Evolutionary conservation across 2,329 filamentous ascomycete species (phyloP).

Genomic region (Akanthomyces muscarius): DNA sequence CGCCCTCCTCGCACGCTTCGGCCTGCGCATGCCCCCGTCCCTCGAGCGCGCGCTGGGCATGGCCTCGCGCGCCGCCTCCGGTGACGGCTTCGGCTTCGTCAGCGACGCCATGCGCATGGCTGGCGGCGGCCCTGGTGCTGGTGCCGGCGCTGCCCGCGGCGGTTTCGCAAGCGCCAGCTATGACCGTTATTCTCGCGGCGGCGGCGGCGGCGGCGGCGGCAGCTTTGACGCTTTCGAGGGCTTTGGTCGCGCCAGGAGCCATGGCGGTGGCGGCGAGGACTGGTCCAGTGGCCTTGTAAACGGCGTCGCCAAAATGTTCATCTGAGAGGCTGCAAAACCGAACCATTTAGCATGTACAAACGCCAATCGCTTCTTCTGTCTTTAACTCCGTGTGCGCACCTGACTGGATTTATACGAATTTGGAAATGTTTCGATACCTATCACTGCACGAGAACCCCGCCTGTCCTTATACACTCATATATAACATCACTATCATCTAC

Average conservation of each 20-base stretch:
- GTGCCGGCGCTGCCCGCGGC: slow-evolving; percentile 18
- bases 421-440: not conserved
- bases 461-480: not conserved
- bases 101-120: slow-evolving; percentile 55
- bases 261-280: slow-evolving; percentile 29
- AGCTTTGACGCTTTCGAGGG: slow-evolving; percentile 32
- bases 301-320: slow-evolving; percentile 41
- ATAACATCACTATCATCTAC: not conserved
- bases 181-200: not conserved
- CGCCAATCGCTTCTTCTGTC: not conserved
- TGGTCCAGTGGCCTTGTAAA: slow-evolving; percentile 30
- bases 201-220: no score
- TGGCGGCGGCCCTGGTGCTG: slow-evolving; percentile 29
- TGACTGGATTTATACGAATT: not conserved
- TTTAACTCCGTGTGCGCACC: not conserved
- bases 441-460: not conserved
- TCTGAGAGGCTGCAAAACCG: slow-evolving; percentile 25
- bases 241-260: not conserved
- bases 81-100: slow-evolving; percentile 47
- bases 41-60: slow-evolving; percentile 57
- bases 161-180: slow-evolving; percentile 25
- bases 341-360: not conserved
- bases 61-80: slow-evolving; percentile 46
- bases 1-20: slow-evolving; percentile 73
- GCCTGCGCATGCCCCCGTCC: slow-evolving; percentile 66